These are phyloP conservation scores for Physaria fendleri DNA, from an alignment of 345 rosid species.

Conservation along the genomic window DNA sequence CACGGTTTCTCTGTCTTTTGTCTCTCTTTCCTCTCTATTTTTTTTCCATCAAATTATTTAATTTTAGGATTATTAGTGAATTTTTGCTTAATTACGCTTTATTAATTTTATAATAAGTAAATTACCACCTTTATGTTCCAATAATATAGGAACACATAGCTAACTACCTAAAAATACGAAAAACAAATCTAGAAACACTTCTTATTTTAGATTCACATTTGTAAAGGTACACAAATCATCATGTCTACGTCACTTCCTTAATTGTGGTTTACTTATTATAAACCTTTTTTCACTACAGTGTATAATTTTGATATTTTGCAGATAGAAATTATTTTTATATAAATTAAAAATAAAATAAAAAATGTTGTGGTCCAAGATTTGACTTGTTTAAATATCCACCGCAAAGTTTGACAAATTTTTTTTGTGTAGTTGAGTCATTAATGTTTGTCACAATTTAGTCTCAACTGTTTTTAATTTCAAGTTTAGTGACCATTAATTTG, in stretches of 20 bases:
- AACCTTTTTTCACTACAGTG: not conserved
- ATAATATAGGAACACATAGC: conserved; percentile 9
- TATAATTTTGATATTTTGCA: not conserved
- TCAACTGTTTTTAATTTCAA: not conserved
- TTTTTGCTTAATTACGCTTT: not conserved
- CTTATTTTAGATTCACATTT: conserved; percentile 5
- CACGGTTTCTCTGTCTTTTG: conserved; percentile 32
- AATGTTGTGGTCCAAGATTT: not conserved
- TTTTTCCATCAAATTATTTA: not conserved
- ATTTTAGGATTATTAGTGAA: conserved; percentile 1
- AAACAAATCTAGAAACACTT: conserved; percentile 9
- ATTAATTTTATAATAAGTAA: not conserved
- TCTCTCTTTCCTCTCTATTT: not conserved
- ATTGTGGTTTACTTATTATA: not conserved
- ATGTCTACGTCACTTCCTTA: not conserved
- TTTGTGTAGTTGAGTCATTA: conserved; percentile 3
- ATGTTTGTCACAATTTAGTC: not conserved
- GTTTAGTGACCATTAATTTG: not conserved
- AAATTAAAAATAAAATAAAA: not conserved
- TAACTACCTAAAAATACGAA: conserved; percentile 18
- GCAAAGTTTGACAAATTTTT: conserved; percentile 8
- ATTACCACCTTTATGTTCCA: conserved; percentile 22
- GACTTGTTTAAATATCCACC: not conserved
- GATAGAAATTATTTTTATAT: not conserved
- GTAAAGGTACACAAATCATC: not conserved